These are phyloP conservation scores for Apophysomyces trapeziformis DNA, from an alignment of 371 early-diverging fungal species.

Conservation along the genomic window DNA sequence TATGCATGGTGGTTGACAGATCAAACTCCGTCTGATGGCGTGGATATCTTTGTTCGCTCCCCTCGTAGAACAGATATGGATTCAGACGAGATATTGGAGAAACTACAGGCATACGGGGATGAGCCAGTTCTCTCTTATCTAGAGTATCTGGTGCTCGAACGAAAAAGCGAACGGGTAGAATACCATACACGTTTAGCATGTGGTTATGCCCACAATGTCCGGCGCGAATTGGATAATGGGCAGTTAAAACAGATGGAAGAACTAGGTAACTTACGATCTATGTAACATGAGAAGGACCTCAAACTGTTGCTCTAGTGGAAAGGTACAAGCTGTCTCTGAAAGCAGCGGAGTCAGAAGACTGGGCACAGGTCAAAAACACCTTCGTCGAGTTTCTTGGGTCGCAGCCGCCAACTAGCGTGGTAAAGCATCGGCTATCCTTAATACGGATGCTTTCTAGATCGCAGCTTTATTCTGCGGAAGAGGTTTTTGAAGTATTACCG, in stretches of 20 bases:
- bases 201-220: slow-evolving; percentile 55
- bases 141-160: slow-evolving; percentile 59
- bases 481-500: slow-evolving; percentile 26
- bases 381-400: slow-evolving; percentile 43
- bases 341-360: slow-evolving; percentile 3
- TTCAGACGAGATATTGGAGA: slow-evolving; percentile 49
- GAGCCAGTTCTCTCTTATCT: slow-evolving; percentile 52
- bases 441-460: slow-evolving; percentile 45
- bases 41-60: slow-evolving; percentile 53
- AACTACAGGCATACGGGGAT: slow-evolving; percentile 45
- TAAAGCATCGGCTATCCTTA: slow-evolving; percentile 36
- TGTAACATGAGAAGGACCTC: not conserved
- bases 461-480: slow-evolving; percentile 33
- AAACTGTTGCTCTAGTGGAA: slow-evolving; percentile 20
- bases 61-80: slow-evolving; percentile 61
- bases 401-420: slow-evolving; percentile 20
- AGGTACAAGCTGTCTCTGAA: slow-evolving; percentile 22
- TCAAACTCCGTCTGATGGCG: slow-evolving; percentile 50
- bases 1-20: slow-evolving; percentile 68
- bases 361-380: slow-evolving; percentile 17
- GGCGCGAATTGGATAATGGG: slow-evolving; percentile 24
- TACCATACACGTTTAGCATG: slow-evolving; percentile 60
- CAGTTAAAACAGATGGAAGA: slow-evolving; percentile 26
- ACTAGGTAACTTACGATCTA: slow-evolving; percentile 26
- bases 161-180: slow-evolving; percentile 51